Conservation (phyloP, 257 asterid species). For the Rhazya stricta region DNA sequence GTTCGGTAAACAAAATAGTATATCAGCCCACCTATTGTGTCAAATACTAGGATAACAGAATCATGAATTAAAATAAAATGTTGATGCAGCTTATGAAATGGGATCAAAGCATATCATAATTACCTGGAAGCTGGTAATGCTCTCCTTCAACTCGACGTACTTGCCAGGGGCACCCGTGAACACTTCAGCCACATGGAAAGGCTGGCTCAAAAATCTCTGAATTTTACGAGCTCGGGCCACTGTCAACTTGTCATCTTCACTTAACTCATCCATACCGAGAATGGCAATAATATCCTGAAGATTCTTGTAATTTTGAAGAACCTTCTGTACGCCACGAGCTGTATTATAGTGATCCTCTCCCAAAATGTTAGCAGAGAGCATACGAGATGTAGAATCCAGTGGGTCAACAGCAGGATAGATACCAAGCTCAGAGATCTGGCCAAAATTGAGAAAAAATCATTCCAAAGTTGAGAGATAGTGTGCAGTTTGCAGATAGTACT, state of each 20-base stretch:
- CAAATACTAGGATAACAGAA: not conserved
- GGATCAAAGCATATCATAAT: not conserved
- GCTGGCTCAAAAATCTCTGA: slow-evolving; percentile 87
- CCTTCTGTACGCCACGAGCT: slow-evolving; percentile 99
- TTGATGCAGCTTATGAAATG: not conserved
- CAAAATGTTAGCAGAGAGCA: slow-evolving; percentile 96
- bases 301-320: slow-evolving; percentile 94
- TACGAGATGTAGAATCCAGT: slow-evolving; percentile 94
- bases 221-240: slow-evolving; percentile 98
- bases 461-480: not conserved
- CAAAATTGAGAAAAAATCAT: slow-evolving; percentile 8
- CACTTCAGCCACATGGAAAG: slow-evolving; percentile 99
- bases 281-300: slow-evolving; percentile 99
- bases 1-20: not conserved
- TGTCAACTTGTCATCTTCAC: slow-evolving; percentile 98
- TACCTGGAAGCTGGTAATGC: slow-evolving; percentile 94
- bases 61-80: not conserved
- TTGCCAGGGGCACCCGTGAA: slow-evolving; percentile 98
- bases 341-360: slow-evolving; percentile 95
- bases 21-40: not conserved
- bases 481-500: not conserved
- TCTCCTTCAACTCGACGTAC: slow-evolving; percentile 94
- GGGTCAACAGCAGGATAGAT: slow-evolving; percentile 99
- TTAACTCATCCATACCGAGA: slow-evolving; percentile 97
- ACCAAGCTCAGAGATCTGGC: slow-evolving; percentile 95